Evolutionary conservation across 805 yeast genomes (phyloP), one percentile per base, ranked within the genome.

Genomic region (Saturnispora serradocipensis): DNA sequence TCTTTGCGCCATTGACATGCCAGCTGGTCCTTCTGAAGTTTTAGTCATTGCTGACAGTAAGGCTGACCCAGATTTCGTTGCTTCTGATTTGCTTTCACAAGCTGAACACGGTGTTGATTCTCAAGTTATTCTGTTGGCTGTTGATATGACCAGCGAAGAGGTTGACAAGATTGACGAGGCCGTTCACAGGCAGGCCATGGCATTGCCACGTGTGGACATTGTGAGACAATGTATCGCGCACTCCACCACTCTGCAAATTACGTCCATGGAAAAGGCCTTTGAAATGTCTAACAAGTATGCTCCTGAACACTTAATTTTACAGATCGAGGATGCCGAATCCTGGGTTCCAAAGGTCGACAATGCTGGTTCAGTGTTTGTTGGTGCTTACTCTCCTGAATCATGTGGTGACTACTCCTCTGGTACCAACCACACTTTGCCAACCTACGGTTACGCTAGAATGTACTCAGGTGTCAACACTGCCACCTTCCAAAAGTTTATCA

Each of bases 91-190:
- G 64, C 75, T 93, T 53, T 90, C 98, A 0, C 99, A 93, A 72
- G 99, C 99, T 28, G 99, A 93, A 72, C 99, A 93, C 67, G 99
- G 99, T 58, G 79, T 90, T 53, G 99, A 93, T 68, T 93, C 99
- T 5, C 99, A 93, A 74, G 99, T 93, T 34, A 86, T 93, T 52
- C 76, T 93, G 63, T 75, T 91, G 55, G 95, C 97, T 56, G 88
- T 91, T 34, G 82, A 73, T 45, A 75, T 91, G 70, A 71, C 79
- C 9, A 72, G 73, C 9, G 68, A 67, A 43, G 82, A 88, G 64
- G 67, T 90, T 47, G 72, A 69, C 28, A 82, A 76, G 48, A 80
- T 93, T 57, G 95, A 93, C 62, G 78, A 77, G 18, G 96, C 96
- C 36, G 85, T 93, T 52, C 81, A 86, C 59, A 72, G 71, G 51